Evolutionary conservation across 768 basidiomycete genomes (phyloP).

Genomic region (Pulveroboletus sp.): DNA sequence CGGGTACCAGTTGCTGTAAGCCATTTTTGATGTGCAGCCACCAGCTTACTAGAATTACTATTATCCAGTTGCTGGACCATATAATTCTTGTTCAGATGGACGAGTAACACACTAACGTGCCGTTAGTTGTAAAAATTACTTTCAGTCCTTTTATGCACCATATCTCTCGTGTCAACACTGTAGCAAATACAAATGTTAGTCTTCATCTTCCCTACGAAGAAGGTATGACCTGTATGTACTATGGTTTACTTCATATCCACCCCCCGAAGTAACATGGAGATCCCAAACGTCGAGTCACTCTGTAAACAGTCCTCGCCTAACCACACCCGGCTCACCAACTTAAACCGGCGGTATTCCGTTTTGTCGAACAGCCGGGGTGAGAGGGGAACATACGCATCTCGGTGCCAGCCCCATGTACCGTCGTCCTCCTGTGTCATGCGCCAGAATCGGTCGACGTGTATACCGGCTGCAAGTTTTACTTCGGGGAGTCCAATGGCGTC

Average conservation of each 20-base stretch:
- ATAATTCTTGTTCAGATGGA: neutral
- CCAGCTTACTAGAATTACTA: neutral
- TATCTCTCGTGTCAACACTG: too few relatives aligned
- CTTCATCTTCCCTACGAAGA: too few relatives aligned
- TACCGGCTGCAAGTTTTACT: slow-evolving; percentile 6
- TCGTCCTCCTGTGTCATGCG: slow-evolving; percentile 9
- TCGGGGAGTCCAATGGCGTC: neutral
- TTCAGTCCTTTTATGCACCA: too few relatives aligned
- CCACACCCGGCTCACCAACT: slow-evolving; percentile 36
- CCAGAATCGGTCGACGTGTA: slow-evolving; percentile 26
- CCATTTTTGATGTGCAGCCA: too few relatives aligned
- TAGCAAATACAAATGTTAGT: too few relatives aligned
- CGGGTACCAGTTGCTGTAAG: neutral
- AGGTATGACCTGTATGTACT: neutral
- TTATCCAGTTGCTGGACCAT: neutral
- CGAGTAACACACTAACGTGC: too few relatives aligned
- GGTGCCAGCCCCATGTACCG: slow-evolving; percentile 30
- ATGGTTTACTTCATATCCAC: slow-evolving; percentile 31
- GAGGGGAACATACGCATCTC: slow-evolving; percentile 46
- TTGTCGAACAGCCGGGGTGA: slow-evolving; percentile 46
- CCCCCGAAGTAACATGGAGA: slow-evolving; percentile 42
- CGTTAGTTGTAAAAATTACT: too few relatives aligned
- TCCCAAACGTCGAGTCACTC: slow-evolving; percentile 34
- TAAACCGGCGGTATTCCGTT: slow-evolving; percentile 45
- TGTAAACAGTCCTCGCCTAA: slow-evolving; percentile 29